These are phyloP conservation scores for Nakazawaea molendinolei DNA, from an alignment of 805 yeast genomes.

Conservation along the genomic window DNA sequence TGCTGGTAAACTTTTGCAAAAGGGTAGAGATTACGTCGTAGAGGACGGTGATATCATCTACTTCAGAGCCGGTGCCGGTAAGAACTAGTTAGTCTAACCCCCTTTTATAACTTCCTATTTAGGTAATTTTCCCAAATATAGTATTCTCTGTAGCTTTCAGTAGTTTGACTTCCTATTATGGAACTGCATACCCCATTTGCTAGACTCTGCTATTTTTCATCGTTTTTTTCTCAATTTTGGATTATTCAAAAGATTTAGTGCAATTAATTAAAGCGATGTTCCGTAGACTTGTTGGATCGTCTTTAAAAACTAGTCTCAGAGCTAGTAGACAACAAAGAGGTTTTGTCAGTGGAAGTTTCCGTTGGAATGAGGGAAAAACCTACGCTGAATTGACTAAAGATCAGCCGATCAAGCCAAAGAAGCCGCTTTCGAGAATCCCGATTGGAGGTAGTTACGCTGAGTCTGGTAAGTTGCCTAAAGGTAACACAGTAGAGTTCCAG, in stretches of 20 bases:
- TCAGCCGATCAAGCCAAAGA: conserved; percentile 21
- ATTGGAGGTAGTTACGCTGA: conserved; percentile 52
- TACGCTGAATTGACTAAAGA: conserved; percentile 9
- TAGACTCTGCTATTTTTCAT: too few relatives aligned
- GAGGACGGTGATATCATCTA: conserved; percentile 81
- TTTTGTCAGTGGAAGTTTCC: neutral
- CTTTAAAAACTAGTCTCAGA: neutral
- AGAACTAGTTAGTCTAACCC: too few relatives aligned
- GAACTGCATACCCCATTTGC: too few relatives aligned
- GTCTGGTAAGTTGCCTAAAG: conserved; percentile 20
- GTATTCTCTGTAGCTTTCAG: too few relatives aligned
- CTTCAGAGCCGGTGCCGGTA: conserved; percentile 68
- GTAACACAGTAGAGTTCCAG: conserved; percentile 57
- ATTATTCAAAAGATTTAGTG: too few relatives aligned
- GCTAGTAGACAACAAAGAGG: neutral
- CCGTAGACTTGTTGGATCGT: too few relatives aligned
- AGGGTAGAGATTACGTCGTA: conserved; percentile 73
- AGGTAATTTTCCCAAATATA: too few relatives aligned
- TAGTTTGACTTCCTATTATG: too few relatives aligned
- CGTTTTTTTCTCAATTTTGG: too few relatives aligned
- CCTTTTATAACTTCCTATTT: too few relatives aligned
- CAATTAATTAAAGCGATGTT: too few relatives aligned
- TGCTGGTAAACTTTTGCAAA: conserved; percentile 52
- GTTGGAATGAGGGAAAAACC: neutral
- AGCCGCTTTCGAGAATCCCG: conserved; percentile 77